phyloP scores from a whole-genome alignment of 768 basidiomycete genomes.

The Suillus luteus region DNA sequence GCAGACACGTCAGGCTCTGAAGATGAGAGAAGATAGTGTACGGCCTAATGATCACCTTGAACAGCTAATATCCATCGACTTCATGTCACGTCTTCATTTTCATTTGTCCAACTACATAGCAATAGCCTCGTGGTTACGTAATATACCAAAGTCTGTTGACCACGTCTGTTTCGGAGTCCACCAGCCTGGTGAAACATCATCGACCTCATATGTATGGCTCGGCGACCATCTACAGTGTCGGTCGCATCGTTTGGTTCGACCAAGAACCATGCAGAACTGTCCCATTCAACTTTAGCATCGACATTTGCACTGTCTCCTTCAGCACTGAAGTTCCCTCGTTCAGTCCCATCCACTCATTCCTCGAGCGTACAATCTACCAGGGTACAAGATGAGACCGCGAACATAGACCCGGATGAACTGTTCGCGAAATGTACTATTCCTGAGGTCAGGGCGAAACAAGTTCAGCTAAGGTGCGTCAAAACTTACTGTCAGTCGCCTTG shows the following conservation, averaged over 20 bases:
- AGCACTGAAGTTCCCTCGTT: conserved; percentile 12
- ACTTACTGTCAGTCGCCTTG: conserved; percentile 11
- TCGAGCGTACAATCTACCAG: conserved; percentile 16
- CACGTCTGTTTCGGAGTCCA: background rate
- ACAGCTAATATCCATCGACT: conserved; percentile 8
- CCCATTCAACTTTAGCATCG: conserved; percentile 12
- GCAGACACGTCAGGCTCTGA: conserved; percentile 23
- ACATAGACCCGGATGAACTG: conserved; percentile 69
- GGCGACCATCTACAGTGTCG: conserved; percentile 39
- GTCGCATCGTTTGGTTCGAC: conserved; percentile 29
- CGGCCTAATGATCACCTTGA: conserved; percentile 14
- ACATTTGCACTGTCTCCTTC: conserved; percentile 14
- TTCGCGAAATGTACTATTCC: conserved; percentile 70
- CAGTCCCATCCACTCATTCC: conserved; percentile 17
- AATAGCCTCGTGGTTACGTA: conserved; percentile 24
- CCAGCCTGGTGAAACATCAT: conserved; percentile 5
- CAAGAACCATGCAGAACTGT: conserved; percentile 16
- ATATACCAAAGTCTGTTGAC: conserved; percentile 14
- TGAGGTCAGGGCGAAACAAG: conserved; percentile 68
- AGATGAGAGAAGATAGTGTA: conserved; percentile 26
- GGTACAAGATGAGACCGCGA: conserved; percentile 22
- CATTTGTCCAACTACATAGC: conserved; percentile 9
- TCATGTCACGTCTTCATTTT: background rate
- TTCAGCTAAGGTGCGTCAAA: conserved; percentile 59
- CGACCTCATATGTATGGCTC: conserved; percentile 35